Evolutionary conservation across 2,329 filamentous ascomycete species (phyloP).

Genomic region (Blastomyces parvus): DNA sequence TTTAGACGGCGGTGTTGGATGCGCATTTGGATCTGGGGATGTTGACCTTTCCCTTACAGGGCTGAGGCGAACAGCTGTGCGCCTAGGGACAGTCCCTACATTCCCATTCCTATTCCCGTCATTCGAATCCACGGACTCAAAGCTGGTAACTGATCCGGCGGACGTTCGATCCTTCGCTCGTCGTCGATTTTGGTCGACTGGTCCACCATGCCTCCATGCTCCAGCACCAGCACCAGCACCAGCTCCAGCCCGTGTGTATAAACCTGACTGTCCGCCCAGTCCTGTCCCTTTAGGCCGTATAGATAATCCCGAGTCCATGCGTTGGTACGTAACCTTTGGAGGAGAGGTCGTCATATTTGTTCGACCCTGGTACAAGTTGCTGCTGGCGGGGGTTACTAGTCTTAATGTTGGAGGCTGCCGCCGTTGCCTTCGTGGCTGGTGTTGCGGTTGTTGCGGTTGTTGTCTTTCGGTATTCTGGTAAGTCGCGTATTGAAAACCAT

Average conservation of each 20-base stretch:
- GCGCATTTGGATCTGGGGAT: background rate
- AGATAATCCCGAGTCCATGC: background rate
- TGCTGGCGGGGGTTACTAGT: background rate
- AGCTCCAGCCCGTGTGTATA: background rate
- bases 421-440: background rate
- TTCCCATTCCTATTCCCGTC: slow-evolving; percentile 4
- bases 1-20: background rate
- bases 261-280: background rate
- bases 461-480: background rate
- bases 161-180: slow-evolving; percentile 10
- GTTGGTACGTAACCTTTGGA: background rate
- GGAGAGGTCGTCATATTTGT: background rate
- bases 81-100: slow-evolving; percentile 16
- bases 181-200: slow-evolving; percentile 2
- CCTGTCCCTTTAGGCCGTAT: background rate
- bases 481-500: background rate
- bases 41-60: slow-evolving; percentile 16
- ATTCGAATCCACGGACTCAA: slow-evolving; percentile 22
- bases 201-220: background rate
- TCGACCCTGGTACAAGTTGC: background rate
- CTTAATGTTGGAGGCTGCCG: slow-evolving; percentile 3
- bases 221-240: background rate
- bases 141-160: slow-evolving; percentile 16
- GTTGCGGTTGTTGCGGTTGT: background rate
- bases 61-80: slow-evolving; percentile 18